Percentiles rank a stretch among this genome's conserved stretches.
phyloP scores from a whole-genome alignment of 768 basidiomycete genomes.

The Ramaria rubella region DNA sequence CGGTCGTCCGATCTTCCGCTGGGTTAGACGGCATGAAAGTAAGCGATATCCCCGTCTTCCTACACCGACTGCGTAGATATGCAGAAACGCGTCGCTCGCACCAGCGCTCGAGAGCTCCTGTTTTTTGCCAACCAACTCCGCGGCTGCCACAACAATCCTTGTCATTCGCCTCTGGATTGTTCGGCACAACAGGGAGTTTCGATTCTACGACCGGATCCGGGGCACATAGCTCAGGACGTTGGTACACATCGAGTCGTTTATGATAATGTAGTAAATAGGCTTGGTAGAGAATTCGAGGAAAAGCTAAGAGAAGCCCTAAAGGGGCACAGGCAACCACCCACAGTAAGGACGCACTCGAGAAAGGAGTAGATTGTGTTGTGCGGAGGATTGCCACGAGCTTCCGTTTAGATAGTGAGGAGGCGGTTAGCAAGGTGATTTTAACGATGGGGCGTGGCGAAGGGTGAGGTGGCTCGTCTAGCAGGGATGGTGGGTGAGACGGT shows the following conservation, averaged over 20 bases:
- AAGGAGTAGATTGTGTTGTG: slow-evolving; percentile 31
- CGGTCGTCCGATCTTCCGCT: slow-evolving; percentile 3
- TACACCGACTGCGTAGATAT: slow-evolving; percentile 32
- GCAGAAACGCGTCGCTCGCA: slow-evolving; percentile 22
- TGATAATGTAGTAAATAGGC: slow-evolving; percentile 56
- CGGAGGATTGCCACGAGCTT: slow-evolving; percentile 51
- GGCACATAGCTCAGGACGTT: slow-evolving; percentile 51
- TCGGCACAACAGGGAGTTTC: slow-evolving; percentile 10
- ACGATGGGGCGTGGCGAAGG: slow-evolving; percentile 17
- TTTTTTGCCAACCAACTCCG: slow-evolving; percentile 31
- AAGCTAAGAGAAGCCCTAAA: slow-evolving; percentile 45
- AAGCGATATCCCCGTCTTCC: slow-evolving; percentile 31
- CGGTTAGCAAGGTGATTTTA: slow-evolving; percentile 26
- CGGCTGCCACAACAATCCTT: not conserved
- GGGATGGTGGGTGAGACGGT: slow-evolving; percentile 39
- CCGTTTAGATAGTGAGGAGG: slow-evolving; percentile 25
- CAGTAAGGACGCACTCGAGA: slow-evolving; percentile 35
- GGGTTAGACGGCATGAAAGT: slow-evolving; percentile 34
- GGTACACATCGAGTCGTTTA: slow-evolving; percentile 49
- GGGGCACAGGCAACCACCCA: slow-evolving; percentile 38
- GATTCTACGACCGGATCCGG: slow-evolving; percentile 5
- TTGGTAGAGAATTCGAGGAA: slow-evolving; percentile 55
- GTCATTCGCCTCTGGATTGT: slow-evolving; percentile 19
- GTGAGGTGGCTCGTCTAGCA: slow-evolving; percentile 14
- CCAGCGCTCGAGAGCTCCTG: slow-evolving; percentile 25